Conservation (phyloP, 2,329 filamentous ascomycete species). For the Pseudogymnoascus sp. region DNA sequence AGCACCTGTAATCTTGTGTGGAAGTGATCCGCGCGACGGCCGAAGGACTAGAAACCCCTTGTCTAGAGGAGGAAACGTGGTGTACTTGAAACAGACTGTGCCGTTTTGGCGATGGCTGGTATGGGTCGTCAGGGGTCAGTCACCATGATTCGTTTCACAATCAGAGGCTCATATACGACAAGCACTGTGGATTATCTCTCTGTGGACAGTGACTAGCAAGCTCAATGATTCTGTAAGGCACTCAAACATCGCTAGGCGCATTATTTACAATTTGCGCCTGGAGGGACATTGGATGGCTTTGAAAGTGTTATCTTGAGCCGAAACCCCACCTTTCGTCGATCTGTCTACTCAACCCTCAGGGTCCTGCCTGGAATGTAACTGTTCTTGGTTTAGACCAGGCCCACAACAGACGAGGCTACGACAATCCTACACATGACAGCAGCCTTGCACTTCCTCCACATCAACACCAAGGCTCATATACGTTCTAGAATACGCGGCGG, state of each 20-base stretch:
- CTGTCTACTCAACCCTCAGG: not conserved
- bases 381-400: not conserved
- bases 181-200: not conserved
- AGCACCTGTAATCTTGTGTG: slow-evolving; percentile 5
- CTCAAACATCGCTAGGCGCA: not conserved
- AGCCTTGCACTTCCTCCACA: not conserved
- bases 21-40: not conserved
- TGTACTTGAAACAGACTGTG: slow-evolving; percentile 9
- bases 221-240: not conserved
- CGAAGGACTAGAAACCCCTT: slow-evolving; percentile 6
- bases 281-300: not conserved
- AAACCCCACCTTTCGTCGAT: not conserved
- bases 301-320: slow-evolving; percentile 1
- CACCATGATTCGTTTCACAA: slow-evolving; percentile 1
- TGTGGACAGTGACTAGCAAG: not conserved
- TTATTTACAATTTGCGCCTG: not conserved
- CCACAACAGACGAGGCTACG: not conserved
- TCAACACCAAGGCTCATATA: not conserved
- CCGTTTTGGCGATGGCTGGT: not conserved
- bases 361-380: not conserved
- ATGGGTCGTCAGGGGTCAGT: slow-evolving; percentile 1
- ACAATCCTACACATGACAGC: not conserved
- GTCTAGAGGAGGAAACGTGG: not conserved
- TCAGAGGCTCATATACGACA: not conserved
- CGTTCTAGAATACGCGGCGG: not conserved